These are phyloP conservation scores for Metrosideros polymorpha DNA, from an alignment of 441 rosid species.

Conservation along the genomic window DNA sequence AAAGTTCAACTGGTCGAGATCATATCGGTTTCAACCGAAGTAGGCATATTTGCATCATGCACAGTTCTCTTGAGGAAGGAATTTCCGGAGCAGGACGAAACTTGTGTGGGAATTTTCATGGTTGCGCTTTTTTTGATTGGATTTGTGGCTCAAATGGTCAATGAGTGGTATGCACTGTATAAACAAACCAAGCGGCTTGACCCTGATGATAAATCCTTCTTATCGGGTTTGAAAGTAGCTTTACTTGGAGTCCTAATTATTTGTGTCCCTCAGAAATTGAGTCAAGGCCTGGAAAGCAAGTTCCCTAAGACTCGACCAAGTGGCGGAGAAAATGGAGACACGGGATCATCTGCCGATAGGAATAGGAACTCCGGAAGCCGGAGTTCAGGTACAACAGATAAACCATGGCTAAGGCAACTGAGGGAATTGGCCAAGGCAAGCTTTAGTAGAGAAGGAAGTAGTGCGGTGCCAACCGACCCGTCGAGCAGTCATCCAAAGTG, in stretches of 20 bases:
- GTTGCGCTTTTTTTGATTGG: conserved; percentile 55
- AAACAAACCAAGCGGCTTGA: conserved; percentile 57
- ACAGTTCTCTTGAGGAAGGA: conserved; percentile 34
- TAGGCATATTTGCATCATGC: conserved; percentile 48
- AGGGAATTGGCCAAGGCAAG: conserved; percentile 80
- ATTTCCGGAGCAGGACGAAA: conserved; percentile 24
- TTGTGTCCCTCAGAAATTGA: conserved; percentile 35
- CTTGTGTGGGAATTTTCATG: conserved; percentile 58
- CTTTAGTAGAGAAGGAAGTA: conserved; percentile 49
- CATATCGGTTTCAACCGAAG: conserved; percentile 50
- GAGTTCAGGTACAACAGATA: conserved; percentile 53
- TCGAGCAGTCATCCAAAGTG: conserved; percentile 58
- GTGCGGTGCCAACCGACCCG: conserved; percentile 41
- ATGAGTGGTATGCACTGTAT: conserved; percentile 73
- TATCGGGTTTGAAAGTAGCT: conserved; percentile 53
- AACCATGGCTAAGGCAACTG: conserved; percentile 65
- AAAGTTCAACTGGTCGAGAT: conserved; percentile 84
- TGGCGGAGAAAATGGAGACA: conserved; percentile 27
- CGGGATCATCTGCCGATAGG: conserved; percentile 30
- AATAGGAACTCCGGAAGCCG: conserved; percentile 35
- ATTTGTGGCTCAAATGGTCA: conserved; percentile 41
- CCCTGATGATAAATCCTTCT: conserved; percentile 33
- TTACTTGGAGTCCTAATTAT: conserved; percentile 51
- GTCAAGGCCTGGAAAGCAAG: conserved; percentile 29
- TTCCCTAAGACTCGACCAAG: conserved; percentile 24